These are phyloP conservation scores for Selenicereus undatus DNA, from an alignment of 148 eudicot species.

Conservation along the genomic window DNA sequence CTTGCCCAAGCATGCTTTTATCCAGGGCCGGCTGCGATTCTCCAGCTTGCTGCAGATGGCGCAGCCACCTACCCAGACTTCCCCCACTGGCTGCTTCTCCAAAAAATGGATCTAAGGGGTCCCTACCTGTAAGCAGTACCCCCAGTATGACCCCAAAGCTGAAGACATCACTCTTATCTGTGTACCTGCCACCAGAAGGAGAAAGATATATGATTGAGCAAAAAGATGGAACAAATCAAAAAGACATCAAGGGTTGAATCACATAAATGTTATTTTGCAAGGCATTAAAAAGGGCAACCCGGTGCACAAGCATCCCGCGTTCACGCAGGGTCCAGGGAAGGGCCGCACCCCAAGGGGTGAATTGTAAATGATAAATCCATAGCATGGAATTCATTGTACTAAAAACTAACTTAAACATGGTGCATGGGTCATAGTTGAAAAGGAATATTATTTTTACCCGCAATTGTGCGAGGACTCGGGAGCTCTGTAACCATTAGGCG, in stretches of 20 bases:
- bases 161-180: constrained; percentile 86
- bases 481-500: constrained; percentile 51
- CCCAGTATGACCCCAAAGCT: constrained; percentile 91
- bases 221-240: not conserved
- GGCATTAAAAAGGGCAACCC: too few relatives aligned
- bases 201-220: not conserved
- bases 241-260: not conserved
- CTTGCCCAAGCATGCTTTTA: constrained; percentile 73
- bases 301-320: too few relatives aligned
- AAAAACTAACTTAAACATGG: not conserved
- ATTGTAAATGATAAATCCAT: not conserved
- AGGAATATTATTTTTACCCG: constrained; percentile 42
- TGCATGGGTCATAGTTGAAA: not conserved
- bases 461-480: constrained; percentile 66
- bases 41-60: constrained; percentile 82
- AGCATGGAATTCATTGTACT: not conserved
- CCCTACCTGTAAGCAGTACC: constrained; percentile 70
- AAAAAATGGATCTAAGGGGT: constrained; percentile 71
- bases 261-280: not conserved
- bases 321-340: too few relatives aligned
- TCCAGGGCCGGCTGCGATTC: constrained; percentile 75
- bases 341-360: too few relatives aligned
- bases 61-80: constrained; percentile 76
- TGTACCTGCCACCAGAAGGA: constrained; percentile 43
- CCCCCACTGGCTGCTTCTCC: constrained; percentile 59